Evolutionary conservation across 2,329 filamentous ascomycete species (phyloP).

Genomic region (Fusarium paranaense): DNA sequence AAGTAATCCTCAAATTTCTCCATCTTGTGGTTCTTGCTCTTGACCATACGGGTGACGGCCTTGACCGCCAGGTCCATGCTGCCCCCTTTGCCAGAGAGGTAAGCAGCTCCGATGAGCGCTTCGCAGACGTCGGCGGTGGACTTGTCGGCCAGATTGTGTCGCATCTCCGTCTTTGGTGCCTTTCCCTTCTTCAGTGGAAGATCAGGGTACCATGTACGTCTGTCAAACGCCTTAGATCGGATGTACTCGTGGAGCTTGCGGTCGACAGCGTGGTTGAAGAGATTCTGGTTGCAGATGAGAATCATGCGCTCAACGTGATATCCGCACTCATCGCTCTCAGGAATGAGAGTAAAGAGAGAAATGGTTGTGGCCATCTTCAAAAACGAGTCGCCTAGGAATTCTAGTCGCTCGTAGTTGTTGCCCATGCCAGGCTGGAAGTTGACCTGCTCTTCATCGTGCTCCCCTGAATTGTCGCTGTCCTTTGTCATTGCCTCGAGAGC

Average conservation of each 20-base stretch:
- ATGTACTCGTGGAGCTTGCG: constrained; percentile 78
- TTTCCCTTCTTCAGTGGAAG: constrained; percentile 81
- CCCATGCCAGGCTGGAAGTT: constrained; percentile 90
- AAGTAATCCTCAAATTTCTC: constrained; percentile 79
- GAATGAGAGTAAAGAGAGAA: constrained; percentile 81
- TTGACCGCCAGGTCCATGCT: constrained; percentile 69
- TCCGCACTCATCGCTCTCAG: constrained; percentile 83
- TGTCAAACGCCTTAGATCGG: constrained; percentile 83
- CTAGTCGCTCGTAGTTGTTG: constrained; percentile 92
- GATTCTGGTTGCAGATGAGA: constrained; percentile 89
- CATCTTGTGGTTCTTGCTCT: constrained; percentile 76
- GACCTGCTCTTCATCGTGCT: constrained; percentile 74
- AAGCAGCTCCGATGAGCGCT: constrained; percentile 89
- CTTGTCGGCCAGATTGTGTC: constrained; percentile 84
- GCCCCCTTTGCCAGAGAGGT: constrained; percentile 60
- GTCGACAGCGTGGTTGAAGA: constrained; percentile 81
- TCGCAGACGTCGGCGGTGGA: constrained; percentile 95
- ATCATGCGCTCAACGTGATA: constrained; percentile 93
- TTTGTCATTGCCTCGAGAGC: constrained; percentile 94
- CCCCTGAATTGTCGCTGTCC: constrained; percentile 85
- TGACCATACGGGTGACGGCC: constrained; percentile 77
- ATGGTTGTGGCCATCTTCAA: constrained; percentile 97
- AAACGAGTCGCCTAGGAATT: constrained; percentile 93
- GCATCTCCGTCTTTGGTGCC: constrained; percentile 55
- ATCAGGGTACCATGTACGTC: constrained; percentile 90